Evolutionary conservation across 768 basidiomycete genomes (phyloP).

Genomic region (Calocybe gangraenosa): DNA sequence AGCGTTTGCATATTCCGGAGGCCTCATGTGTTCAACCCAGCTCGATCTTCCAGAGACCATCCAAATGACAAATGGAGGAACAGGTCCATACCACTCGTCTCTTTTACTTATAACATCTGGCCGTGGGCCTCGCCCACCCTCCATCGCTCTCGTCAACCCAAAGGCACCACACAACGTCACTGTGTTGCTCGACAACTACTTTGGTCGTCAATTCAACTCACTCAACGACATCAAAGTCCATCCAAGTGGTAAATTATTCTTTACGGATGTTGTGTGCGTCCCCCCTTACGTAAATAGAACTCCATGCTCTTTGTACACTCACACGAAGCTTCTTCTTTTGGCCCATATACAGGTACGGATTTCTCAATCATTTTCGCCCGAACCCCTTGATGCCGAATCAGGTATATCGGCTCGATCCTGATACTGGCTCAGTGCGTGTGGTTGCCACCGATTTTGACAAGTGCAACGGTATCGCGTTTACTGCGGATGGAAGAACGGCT

Average conservation of each 20-base stretch:
- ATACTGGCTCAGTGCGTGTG: conserved; percentile 58
- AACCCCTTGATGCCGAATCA: conserved; percentile 64
- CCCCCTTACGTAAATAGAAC: not conserved
- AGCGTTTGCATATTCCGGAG: too few species aligned
- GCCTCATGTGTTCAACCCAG: conserved; percentile 35
- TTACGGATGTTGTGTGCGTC: conserved; percentile 56
- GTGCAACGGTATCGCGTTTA: conserved; percentile 74
- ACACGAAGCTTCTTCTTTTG: not conserved
- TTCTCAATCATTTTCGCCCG: conserved; percentile 62
- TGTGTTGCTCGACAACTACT: conserved; percentile 72
- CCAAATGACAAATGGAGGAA: conserved; percentile 72
- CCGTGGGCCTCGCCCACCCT: conserved; percentile 57
- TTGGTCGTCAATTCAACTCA: conserved; percentile 78
- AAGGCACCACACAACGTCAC: conserved; percentile 57
- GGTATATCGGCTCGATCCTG: conserved; percentile 73
- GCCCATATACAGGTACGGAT: conserved; percentile 56
- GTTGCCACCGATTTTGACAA: conserved; percentile 75
- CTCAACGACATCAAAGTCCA: conserved; percentile 77
- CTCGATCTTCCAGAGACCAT: conserved; percentile 52
- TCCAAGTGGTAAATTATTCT: conserved; percentile 66
- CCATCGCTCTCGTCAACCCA: conserved; percentile 63
- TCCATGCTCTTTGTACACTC: not conserved
- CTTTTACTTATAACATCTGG: conserved; percentile 65
- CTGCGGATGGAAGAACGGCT: conserved; percentile 56
- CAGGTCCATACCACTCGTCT: conserved; percentile 54